Conservation (phyloP, 257 asterid species). For the Primulina eburnea region DNA sequence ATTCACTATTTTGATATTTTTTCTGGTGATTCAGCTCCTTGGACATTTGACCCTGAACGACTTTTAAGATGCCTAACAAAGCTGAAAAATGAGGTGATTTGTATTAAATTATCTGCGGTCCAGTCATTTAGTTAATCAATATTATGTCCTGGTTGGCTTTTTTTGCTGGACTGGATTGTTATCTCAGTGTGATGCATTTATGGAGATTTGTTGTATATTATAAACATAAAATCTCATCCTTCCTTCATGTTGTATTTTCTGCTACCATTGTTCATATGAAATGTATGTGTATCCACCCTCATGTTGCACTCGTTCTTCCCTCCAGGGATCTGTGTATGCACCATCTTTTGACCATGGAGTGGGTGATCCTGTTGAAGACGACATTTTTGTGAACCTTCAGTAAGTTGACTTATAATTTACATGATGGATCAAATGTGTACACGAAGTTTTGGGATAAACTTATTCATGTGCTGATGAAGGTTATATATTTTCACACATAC, state of each 20-base stretch:
- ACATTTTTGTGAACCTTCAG: slow-evolving; percentile 79
- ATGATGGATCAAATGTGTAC: slow-evolving; percentile 3
- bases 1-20: slow-evolving; percentile 23
- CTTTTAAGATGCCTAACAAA: slow-evolving; percentile 62
- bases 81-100: slow-evolving; percentile 59
- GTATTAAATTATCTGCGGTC: slow-evolving; percentile 14
- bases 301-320: slow-evolving; percentile 18
- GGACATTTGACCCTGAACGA: slow-evolving; percentile 85
- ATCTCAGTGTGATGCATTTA: slow-evolving; percentile 6
- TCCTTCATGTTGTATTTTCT: slow-evolving; percentile 12
- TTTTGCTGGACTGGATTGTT: slow-evolving; percentile 13
- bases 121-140: background rate
- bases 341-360: slow-evolving; percentile 96
- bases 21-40: slow-evolving; percentile 67
- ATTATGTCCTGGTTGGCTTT: background rate
- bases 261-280: background rate
- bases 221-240: background rate
- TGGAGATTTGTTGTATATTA: slow-evolving; percentile 4
- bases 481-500: background rate
- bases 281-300: background rate
- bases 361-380: slow-evolving; percentile 96
- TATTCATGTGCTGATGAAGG: background rate
- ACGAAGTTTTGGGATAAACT: background rate
- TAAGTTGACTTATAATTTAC: slow-evolving; percentile 36
- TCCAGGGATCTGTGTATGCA: slow-evolving; percentile 77